These are phyloP conservation scores for Fusarium coffeatum DNA, from an alignment of 2,329 filamentous ascomycete genomes.

Conservation along the genomic window DNA sequence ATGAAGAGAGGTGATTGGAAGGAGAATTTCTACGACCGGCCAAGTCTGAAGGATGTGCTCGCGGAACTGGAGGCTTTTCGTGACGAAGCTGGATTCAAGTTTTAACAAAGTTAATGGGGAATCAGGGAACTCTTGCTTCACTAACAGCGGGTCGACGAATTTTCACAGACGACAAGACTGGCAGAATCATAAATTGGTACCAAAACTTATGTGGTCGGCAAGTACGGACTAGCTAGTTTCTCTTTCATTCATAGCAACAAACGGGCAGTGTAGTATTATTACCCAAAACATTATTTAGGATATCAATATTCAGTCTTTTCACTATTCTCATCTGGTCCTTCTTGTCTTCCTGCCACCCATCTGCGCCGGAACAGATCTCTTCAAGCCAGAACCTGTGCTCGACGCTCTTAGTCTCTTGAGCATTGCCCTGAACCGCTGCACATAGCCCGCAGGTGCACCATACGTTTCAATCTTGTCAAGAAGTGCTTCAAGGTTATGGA, in stretches of 20 bases:
- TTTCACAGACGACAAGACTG: background rate
- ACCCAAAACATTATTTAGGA: background rate
- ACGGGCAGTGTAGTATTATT: background rate
- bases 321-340: constrained; percentile 50
- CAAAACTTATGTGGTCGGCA: background rate
- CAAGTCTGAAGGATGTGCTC: constrained; percentile 59
- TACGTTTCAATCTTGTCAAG: constrained; percentile 50
- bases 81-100: constrained; percentile 32
- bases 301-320: background rate
- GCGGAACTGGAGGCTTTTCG: constrained; percentile 48
- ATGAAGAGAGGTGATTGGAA: constrained; percentile 59
- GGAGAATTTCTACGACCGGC: constrained; percentile 63
- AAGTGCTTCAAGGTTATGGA: constrained; percentile 53
- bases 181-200: background rate
- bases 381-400: constrained; percentile 46
- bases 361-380: constrained; percentile 48
- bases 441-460: constrained; percentile 52
- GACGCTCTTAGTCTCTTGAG: constrained; percentile 48
- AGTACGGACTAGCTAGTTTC: background rate
- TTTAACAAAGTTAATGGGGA: constrained; percentile 18
- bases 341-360: constrained; percentile 47
- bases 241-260: constrained; percentile 10
- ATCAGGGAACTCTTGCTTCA: background rate
- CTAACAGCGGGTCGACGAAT: background rate
- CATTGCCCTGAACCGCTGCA: constrained; percentile 51